Percentiles rank a stretch among this genome's conserved stretches.
These are phyloP conservation scores for Candida easanensis DNA, from an alignment of 805 yeast species.

Conservation along the genomic window DNA sequence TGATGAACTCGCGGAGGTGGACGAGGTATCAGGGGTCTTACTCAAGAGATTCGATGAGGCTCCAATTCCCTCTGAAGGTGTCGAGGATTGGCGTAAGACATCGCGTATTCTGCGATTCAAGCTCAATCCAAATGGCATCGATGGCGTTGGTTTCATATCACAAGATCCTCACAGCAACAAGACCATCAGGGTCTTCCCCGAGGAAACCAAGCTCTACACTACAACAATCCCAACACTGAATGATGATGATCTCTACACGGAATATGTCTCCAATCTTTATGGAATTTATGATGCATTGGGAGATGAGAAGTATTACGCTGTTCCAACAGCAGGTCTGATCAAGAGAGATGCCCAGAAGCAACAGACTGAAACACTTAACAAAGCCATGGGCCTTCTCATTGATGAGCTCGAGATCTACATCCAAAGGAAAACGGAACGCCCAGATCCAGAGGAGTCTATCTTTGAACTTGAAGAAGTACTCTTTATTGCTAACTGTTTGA, in stretches of 20 bases:
- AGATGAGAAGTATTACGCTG: conserved; percentile 39
- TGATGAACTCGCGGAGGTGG: conserved; percentile 24
- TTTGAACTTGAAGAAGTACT: conserved; percentile 43
- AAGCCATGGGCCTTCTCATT: conserved; percentile 32
- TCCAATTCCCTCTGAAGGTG: conserved; percentile 32
- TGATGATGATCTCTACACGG: conserved; percentile 38
- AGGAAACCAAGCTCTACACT: conserved; percentile 42
- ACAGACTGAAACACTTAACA: conserved; percentile 36
- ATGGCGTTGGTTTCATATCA: conserved; percentile 40
- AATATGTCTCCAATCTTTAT: conserved; percentile 49
- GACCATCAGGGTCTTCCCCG: conserved; percentile 30
- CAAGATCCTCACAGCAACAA: conserved; percentile 26
- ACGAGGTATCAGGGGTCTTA: conserved; percentile 26
- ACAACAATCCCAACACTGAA: conserved; percentile 39
- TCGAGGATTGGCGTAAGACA: conserved; percentile 32
- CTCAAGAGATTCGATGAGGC: conserved; percentile 33
- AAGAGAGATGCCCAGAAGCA: conserved; percentile 32
- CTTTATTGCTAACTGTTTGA: conserved; percentile 55
- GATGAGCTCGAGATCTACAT: conserved; percentile 34
- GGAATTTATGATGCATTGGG: conserved; percentile 50
- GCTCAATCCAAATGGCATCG: conserved; percentile 42
- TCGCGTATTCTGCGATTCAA: conserved; percentile 41
- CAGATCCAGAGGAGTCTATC: conserved; percentile 28
- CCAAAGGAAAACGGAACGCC: conserved; percentile 30
- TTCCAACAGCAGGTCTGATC: conserved; percentile 38